phyloP scores from a whole-genome alignment of 2,329 filamentous ascomycete species.

The Phialophora tarda region DNA sequence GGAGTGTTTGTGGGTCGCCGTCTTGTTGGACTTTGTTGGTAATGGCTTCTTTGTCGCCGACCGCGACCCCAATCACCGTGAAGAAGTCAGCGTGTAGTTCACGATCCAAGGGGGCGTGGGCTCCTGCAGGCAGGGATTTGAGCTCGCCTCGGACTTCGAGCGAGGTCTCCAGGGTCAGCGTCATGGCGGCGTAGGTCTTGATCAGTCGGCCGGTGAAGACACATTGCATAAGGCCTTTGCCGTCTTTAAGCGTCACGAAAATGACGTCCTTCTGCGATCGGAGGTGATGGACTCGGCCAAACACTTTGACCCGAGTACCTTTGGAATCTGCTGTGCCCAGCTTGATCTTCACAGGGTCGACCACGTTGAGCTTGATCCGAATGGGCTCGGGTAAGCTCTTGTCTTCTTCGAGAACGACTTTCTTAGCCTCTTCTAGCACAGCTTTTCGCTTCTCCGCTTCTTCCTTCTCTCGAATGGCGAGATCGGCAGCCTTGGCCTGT shows the following conservation, averaged over 20 bases:
- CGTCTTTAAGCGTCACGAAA: conserved; percentile 85
- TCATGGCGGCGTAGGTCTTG: conserved; percentile 89
- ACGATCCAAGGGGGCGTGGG: conserved; percentile 79
- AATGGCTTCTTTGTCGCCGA: conserved; percentile 87
- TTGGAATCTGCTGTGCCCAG: conserved; percentile 62
- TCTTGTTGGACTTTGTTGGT: conserved; percentile 78
- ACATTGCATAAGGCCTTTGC: conserved; percentile 84
- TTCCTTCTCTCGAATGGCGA: conserved; percentile 73
- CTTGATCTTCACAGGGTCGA: conserved; percentile 64
- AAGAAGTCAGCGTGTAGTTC: conserved; percentile 92
- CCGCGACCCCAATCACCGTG: conserved; percentile 76
- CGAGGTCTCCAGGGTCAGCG: conserved; percentile 84
- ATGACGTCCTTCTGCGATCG: conserved; percentile 82
- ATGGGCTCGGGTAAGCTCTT: conserved; percentile 72
- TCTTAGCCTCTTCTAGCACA: conserved; percentile 81
- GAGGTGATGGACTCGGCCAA: conserved; percentile 81
- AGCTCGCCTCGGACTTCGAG: conserved; percentile 84
- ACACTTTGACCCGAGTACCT: conserved; percentile 77
- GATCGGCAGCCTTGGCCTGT: conserved; percentile 75
- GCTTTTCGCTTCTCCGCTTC: conserved; percentile 72
- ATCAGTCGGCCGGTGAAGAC: conserved; percentile 80
- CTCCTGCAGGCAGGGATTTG: conserved; percentile 76
- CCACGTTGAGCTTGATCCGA: conserved; percentile 77
- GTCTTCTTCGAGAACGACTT: conserved; percentile 74
- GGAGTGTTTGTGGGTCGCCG: conserved; percentile 72